Evolutionary conservation across 1,139 yeast genomes (phyloP).

Genomic region (Geotrichum carabidarum): DNA sequence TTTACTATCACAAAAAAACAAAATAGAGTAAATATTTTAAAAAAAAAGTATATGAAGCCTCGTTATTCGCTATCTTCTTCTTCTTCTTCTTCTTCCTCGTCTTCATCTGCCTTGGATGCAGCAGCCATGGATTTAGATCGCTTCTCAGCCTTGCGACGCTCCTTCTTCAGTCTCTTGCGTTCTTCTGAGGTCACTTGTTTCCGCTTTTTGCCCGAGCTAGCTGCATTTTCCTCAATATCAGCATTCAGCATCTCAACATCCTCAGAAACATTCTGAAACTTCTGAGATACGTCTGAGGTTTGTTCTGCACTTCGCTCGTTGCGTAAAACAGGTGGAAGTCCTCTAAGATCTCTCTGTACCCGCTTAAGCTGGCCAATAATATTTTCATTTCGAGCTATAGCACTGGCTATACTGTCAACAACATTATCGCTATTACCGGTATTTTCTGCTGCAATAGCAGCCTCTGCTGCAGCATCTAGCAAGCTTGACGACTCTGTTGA

Average conservation of each 20-base stretch:
- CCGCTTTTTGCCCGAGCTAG: conserved; percentile 11
- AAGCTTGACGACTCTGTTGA: conserved; percentile 39
- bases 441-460: conserved; percentile 21
- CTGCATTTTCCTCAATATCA: conserved; percentile 10
- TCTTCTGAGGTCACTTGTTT: conserved; percentile 32
- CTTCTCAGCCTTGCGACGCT: conserved; percentile 38
- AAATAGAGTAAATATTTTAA: too few species aligned
- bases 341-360: conserved; percentile 66
- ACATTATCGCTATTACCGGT: conserved; percentile 11
- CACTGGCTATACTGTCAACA: conserved; percentile 16
- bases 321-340: conserved; percentile 57
- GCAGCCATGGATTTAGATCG: conserved; percentile 20
- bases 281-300: conserved; percentile 6
- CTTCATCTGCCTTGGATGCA: conserved; percentile 6
- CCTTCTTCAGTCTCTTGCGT: conserved; percentile 41
- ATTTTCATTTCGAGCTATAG: conserved; percentile 26
- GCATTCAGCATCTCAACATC: conserved; percentile 11
- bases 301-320: conserved; percentile 17
- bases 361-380: conserved; percentile 58
- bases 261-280: conserved; percentile 10
- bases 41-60: too few species aligned
- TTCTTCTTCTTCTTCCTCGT: conserved; percentile 5
- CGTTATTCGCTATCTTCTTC: background rate
- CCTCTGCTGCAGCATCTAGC: conserved; percentile 36
- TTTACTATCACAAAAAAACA: too few species aligned